Evolutionary conservation across 768 basidiomycete genomes (phyloP).

Genomic region (Coprinopsis marcescibilis): DNA sequence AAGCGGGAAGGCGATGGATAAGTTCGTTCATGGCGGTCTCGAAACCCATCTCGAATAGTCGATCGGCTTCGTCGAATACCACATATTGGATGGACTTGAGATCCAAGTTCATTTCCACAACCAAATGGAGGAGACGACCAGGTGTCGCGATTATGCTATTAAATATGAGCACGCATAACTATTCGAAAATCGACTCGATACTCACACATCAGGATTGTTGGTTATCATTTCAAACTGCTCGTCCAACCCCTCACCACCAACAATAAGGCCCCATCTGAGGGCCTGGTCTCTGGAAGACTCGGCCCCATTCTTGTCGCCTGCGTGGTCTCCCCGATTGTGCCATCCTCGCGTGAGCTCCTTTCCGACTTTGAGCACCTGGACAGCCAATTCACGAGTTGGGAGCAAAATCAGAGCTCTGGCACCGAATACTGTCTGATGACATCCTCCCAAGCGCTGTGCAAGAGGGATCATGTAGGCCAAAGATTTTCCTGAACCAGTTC

Average conservation of each 20-base stretch:
- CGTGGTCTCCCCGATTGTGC: conserved; percentile 61
- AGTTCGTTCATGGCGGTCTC: conserved; percentile 89
- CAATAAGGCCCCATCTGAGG: conserved; percentile 88
- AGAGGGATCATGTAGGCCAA: conserved; percentile 94
- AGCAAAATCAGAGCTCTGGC: conserved; percentile 84
- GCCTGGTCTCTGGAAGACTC: conserved; percentile 51
- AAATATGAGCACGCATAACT: conserved; percentile 10
- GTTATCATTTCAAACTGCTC: conserved; percentile 96
- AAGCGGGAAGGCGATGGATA: conserved; percentile 76
- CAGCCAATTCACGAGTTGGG: conserved; percentile 89
- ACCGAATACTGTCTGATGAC: conserved; percentile 75
- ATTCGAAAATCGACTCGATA: conserved; percentile 17
- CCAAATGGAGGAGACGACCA: conserved; percentile 92
- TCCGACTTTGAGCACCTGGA: conserved; percentile 91
- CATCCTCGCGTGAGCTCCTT: conserved; percentile 89
- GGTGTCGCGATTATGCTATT: conserved; percentile 93
- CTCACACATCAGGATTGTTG: conserved; percentile 92
- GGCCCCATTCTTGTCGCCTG: conserved; percentile 65
- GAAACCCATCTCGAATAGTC: conserved; percentile 98
- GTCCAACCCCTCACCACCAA: conserved; percentile 93
- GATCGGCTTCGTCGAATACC: conserved; percentile 97
- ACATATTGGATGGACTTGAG: conserved; percentile 82
- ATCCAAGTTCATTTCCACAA: conserved; percentile 95
- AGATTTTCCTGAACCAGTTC: conserved; percentile 97
- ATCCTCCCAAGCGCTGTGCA: conserved; percentile 76